phyloP scores from a whole-genome alignment of 108 stramenopile species.

The Aurantiochytrium sp. region DNA sequence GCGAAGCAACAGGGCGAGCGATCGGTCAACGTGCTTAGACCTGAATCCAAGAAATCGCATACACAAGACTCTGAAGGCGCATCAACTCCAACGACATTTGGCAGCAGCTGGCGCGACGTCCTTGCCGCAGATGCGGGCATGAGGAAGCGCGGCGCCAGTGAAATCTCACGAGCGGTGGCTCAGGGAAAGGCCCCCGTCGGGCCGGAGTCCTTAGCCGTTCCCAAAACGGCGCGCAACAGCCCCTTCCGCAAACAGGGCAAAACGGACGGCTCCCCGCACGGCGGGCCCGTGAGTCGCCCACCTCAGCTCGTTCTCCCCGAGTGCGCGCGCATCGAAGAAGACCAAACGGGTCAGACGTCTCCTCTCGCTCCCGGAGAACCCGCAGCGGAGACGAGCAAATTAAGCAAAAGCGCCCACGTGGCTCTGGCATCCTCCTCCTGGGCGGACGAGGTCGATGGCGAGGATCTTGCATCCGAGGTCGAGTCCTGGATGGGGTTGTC shows the following conservation, averaged over 20 bases:
- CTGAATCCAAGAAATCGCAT: too few relatives aligned
- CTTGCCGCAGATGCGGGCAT: not conserved
- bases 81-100: too few relatives aligned
- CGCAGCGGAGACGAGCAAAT: not conserved
- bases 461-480: not conserved
- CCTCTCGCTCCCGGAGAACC: not conserved
- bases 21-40: too few relatives aligned
- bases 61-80: too few relatives aligned
- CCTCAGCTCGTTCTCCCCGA: not conserved
- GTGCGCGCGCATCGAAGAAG: too few relatives aligned
- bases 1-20: too few relatives aligned
- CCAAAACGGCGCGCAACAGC: not conserved
- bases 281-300: not conserved
- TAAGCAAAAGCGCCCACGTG: not conserved
- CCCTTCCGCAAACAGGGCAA: not conserved
- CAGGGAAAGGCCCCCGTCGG: not conserved
- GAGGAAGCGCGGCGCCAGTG: not conserved
- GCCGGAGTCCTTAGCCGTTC: too few relatives aligned
- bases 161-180: not conserved
- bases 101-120: too few relatives aligned
- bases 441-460: conserved; percentile 7
- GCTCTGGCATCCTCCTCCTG: not conserved
- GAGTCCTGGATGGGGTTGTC: not conserved
- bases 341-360: too few relatives aligned
- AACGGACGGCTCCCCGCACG: not conserved